phyloP scores from a whole-genome alignment of 768 basidiomycete genomes.

The Agaricus bisporus region DNA sequence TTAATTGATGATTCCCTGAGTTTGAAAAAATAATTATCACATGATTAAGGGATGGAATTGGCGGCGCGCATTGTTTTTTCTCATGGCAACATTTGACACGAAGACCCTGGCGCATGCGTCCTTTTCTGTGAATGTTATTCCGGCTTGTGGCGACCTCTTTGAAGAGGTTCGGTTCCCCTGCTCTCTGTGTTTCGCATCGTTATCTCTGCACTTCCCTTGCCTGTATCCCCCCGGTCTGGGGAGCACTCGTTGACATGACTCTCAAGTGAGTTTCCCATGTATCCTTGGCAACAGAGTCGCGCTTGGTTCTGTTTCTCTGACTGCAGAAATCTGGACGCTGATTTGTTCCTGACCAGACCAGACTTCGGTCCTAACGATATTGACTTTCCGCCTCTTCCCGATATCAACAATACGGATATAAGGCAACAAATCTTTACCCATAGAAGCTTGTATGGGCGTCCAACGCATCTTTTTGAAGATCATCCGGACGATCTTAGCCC shows the following conservation, averaged over 20 bases:
- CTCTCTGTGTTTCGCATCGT: neutral
- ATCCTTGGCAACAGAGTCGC: neutral
- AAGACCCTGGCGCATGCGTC: conserved; percentile 5
- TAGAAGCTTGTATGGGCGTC: conserved; percentile 62
- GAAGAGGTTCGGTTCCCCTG: neutral
- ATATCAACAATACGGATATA: conserved; percentile 41
- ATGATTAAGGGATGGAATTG: neutral
- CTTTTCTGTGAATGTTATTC: neutral
- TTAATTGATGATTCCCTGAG: conserved; percentile 10
- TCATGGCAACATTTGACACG: conserved; percentile 7
- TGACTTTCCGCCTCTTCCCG: conserved; percentile 55
- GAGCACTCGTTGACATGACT: neutral
- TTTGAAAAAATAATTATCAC: conserved; percentile 1
- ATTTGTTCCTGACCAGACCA: conserved; percentile 22
- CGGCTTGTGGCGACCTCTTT: neutral
- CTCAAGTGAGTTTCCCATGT: conserved; percentile 6
- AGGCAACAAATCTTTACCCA: conserved; percentile 66
- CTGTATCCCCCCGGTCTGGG: neutral
- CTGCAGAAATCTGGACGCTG: neutral
- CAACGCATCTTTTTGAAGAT: conserved; percentile 75
- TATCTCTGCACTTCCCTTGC: neutral
- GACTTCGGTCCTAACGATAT: conserved; percentile 35
- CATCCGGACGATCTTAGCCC: conserved; percentile 64
- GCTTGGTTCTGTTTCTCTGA: neutral
- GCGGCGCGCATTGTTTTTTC: neutral